Evolutionary conservation across 768 basidiomycete species (phyloP).

Genomic region (Baorangia bicolor): DNA sequence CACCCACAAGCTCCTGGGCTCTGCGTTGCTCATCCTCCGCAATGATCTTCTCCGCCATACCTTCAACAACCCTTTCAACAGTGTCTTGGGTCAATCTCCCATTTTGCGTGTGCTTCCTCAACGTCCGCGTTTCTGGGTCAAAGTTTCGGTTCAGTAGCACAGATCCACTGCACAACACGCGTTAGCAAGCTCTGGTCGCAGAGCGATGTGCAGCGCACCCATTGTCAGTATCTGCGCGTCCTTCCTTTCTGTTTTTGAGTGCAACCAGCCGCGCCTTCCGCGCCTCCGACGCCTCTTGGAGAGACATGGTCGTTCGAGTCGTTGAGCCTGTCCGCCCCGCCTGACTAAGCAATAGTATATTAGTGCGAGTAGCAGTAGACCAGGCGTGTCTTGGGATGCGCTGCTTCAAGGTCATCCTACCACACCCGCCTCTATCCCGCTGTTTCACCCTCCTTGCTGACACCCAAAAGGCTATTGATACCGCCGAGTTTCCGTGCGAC

Average conservation of each 20-base stretch:
- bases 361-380: not conserved
- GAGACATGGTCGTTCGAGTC: conserved; percentile 48
- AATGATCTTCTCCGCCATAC: conserved; percentile 82
- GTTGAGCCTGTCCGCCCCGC: not conserved
- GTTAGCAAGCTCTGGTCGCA: conserved; percentile 13
- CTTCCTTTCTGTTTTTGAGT: conserved; percentile 69
- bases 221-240: conserved; percentile 42
- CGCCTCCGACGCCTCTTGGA: conserved; percentile 75
- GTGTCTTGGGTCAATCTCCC: conserved; percentile 72
- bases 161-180: conserved; percentile 36
- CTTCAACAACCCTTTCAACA: conserved; percentile 81
- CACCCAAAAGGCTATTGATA: conserved; percentile 40
- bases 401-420: conserved; percentile 15
- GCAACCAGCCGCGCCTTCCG: conserved; percentile 81
- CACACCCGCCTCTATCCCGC: conserved; percentile 1
- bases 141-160: conserved; percentile 78
- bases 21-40: conserved; percentile 82
- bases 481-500: conserved; percentile 67
- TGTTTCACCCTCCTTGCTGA: conserved; percentile 28
- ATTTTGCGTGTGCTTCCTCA: conserved; percentile 63
- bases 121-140: conserved; percentile 82
- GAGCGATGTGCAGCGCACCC: conserved; percentile 37
- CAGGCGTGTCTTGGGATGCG: conserved; percentile 23
- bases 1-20: conserved; percentile 83
- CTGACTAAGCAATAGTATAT: conserved; percentile 34